A percentile compares a stretch with the other conserved stretches of the same genome.
phyloP scores from a whole-genome alignment of 2,329 filamentous ascomycete species.

The Fusarium sp. region DNA sequence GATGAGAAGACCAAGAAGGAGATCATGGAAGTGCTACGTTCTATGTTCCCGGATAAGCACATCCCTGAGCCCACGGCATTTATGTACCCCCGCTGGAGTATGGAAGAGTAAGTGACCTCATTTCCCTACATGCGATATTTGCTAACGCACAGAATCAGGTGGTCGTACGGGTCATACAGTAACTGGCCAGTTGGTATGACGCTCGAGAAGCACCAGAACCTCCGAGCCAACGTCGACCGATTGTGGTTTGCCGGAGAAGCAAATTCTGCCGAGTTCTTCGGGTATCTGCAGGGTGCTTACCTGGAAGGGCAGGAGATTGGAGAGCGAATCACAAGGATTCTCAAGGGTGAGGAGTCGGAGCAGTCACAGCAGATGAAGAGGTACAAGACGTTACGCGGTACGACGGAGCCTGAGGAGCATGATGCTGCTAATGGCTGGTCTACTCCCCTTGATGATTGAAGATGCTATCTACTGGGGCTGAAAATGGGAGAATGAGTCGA shows the following conservation, averaged over 20 bases:
- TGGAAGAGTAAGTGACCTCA: constrained; percentile 29
- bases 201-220: constrained; percentile 73
- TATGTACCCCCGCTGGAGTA: constrained; percentile 60
- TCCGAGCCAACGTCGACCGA: constrained; percentile 69
- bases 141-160: constrained; percentile 45
- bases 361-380: constrained; percentile 10
- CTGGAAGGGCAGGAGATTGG: constrained; percentile 65
- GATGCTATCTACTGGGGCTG: too few relatives aligned
- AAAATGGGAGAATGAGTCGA: too few relatives aligned
- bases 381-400: constrained; percentile 12
- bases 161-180: constrained; percentile 70
- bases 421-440: constrained; percentile 18
- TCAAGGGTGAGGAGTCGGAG: constrained; percentile 2
- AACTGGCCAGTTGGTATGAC: constrained; percentile 75
- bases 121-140: constrained; percentile 55
- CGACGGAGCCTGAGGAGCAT: constrained; percentile 7
- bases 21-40: constrained; percentile 68
- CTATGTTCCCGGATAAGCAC: constrained; percentile 66
- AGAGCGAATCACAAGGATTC: constrained; percentile 50
- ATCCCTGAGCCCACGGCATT: constrained; percentile 71
- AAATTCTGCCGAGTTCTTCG: constrained; percentile 71
- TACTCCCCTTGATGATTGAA: neutral
- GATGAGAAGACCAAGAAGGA: constrained; percentile 70
- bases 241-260: constrained; percentile 75
- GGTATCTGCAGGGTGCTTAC: constrained; percentile 72